Base-by-base conservation (phyloP, 352 stramenopile genomes). In the Phytophthora fragariaefolia region DNA sequence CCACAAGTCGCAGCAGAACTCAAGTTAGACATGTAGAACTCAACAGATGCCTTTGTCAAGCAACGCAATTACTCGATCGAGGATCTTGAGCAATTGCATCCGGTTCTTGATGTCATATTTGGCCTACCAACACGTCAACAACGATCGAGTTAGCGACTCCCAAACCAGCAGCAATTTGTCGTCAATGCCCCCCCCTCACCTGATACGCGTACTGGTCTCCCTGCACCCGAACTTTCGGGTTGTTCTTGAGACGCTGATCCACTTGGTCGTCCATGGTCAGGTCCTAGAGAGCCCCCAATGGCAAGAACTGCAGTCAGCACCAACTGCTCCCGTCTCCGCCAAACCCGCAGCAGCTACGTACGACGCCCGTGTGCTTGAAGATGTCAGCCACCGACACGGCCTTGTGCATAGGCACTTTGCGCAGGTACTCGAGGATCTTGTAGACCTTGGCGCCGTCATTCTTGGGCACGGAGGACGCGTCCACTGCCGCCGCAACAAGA, bases 101-200 rank as follows among this genome's bases (percentile, higher is more conserved):
- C 73, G 74, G 61, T 93, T 92, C 68, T 95, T 95, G 53, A 95
- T 93, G 74, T 95, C 82, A 66, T 93, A 96, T 79, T 96, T 96
- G 38, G 87, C 87, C 79, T 94, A 42, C 10, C 57, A 56, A 34
- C 24, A 68, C 24, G 24, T n/a, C 24, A 45, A 27, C 10, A 57
- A 26, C 4, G 26, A 42, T 15, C 20, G 64, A 59, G 40, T 1
- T 12, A 36, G 40, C 40, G n/a, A 34, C 28, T 34, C 28, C 28
- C 58, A 13, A 61, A 28, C n/a, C 7, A 54, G 43, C 10, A 58
- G 26, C 28, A 47, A 7, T 24, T 42, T 8, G 40, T 7, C 18
- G 3, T n/a, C 23, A 32, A 13, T 17, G 17, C 24, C 10, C 27
- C n/a, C n/a, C 1, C 22, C 66, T 54, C 50, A 89, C 82, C 75